These are phyloP conservation scores for Venturia aucupariae DNA, from an alignment of 2,329 filamentous ascomycete species.

Conservation along the genomic window DNA sequence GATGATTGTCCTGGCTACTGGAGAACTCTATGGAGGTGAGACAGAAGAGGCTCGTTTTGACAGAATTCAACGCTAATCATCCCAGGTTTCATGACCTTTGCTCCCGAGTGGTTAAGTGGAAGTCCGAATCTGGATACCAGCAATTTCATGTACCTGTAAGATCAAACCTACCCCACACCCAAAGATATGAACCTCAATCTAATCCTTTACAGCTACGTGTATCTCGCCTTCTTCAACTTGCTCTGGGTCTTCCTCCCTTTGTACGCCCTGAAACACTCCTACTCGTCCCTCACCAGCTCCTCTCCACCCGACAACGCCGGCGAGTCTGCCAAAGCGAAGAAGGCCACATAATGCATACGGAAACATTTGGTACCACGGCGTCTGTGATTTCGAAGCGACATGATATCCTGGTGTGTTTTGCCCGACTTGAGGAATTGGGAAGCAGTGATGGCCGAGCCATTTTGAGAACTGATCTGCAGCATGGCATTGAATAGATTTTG, in stretches of 20 bases:
- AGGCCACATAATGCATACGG: neutral
- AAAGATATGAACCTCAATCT: neutral
- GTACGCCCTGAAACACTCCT: slow-evolving; percentile 3
- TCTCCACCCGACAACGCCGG: neutral
- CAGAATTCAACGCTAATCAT: neutral
- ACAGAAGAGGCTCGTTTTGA: slow-evolving; percentile 9
- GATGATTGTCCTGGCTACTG: slow-evolving; percentile 50
- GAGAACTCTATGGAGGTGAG: slow-evolving; percentile 52
- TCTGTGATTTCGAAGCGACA: neutral
- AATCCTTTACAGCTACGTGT: slow-evolving; percentile 41
- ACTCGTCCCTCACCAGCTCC: slow-evolving; percentile 7
- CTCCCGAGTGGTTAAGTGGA: slow-evolving; percentile 54
- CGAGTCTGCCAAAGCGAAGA: neutral
- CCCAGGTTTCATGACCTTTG: slow-evolving; percentile 54
- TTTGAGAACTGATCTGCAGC: neutral
- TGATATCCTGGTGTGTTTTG: neutral
- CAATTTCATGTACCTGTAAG: slow-evolving; percentile 50
- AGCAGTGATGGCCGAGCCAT: neutral
- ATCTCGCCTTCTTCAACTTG: slow-evolving; percentile 55
- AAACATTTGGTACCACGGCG: neutral
- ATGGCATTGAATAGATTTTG: too few species aligned
- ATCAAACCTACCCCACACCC: slow-evolving; percentile 13
- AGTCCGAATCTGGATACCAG: slow-evolving; percentile 47
- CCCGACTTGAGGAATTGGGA: neutral
- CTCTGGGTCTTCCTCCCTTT: slow-evolving; percentile 34